Base-by-base conservation (phyloP, 2,329 filamentous ascomycete species). In the Aspergillus pseudoglaucus region DNA sequence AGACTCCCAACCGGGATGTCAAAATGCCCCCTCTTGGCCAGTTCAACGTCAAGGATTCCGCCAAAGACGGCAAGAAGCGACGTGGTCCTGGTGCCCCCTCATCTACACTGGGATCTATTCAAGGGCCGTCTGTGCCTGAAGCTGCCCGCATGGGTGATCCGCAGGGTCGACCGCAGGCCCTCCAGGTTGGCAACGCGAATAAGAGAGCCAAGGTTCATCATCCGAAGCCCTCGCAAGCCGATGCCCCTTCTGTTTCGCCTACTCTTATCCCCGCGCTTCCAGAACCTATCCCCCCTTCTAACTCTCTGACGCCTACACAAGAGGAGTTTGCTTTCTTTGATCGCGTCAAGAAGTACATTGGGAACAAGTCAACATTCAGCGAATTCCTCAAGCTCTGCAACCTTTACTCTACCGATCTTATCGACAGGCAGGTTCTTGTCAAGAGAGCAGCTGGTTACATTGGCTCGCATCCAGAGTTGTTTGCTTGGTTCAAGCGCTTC, bases 331-430 rank as follows among this genome's bases (percentile, higher is more conserved):
- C 83, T 2, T 97, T 97, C 71, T 98, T 98, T 59, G 93, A 98
- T 52, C 85, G 90, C 6, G 90, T 93, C 15, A 97, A 96, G 78
- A 98, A 98, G 70, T 91, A 86, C 61, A 88, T 98, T 49, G 84
- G 86, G 52, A 97, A 97, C 67, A 87, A 95, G 66, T 87, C 88
- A 47, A 85, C 85, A 2, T 94, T 95, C 79, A 90, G 88, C 59
- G 93, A 98, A 66, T 98, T 98, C 68, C 72, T 98, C 54, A 98
- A 98, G 73, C 81, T 98, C 6, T 93, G 91, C 75, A 98, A 97
- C 58, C 78, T 98, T 25, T 98, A 89, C 72, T 93, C 87, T 18
- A 88, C 95, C 59, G 90, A 94, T 57, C 79, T 98, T 44, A 94
- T 98, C 52, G 89, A 95, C 61, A 85, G 85, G 48, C 84, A 87